Percentiles rank a stretch among this genome's conserved stretches.
Evolutionary conservation across 2,329 filamentous ascomycete genomes (phyloP).

Genomic region (Claviceps digitariae): DNA sequence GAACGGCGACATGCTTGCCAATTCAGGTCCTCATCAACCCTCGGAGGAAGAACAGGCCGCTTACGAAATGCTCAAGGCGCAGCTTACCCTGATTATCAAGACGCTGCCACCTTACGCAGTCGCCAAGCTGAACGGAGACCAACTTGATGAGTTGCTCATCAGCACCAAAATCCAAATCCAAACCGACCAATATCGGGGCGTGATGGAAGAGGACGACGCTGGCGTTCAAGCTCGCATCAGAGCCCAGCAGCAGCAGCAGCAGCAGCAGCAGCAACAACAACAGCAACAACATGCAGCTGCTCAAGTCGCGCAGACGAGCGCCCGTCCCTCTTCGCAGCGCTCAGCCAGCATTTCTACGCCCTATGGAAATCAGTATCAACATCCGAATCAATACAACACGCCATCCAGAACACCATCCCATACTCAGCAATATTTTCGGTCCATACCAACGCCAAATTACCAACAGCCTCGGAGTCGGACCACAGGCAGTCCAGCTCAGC

Average conservation of each 20-base stretch:
- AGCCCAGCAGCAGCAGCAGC: slow-evolving; percentile 22
- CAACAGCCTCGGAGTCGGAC: slow-evolving; percentile 25
- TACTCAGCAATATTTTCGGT: slow-evolving; percentile 32
- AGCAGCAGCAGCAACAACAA: slow-evolving; percentile 10
- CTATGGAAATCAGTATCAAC: slow-evolving; percentile 30
- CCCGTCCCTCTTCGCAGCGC: slow-evolving; percentile 20
- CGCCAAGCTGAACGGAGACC: slow-evolving; percentile 73
- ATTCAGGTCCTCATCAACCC: slow-evolving; percentile 53
- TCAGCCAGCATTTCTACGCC: slow-evolving; percentile 26
- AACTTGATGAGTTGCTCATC: slow-evolving; percentile 69
- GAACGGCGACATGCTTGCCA: slow-evolving; percentile 52
- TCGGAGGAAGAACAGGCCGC: slow-evolving; percentile 46
- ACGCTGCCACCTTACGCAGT: slow-evolving; percentile 73
- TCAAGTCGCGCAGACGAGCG: slow-evolving; percentile 16
- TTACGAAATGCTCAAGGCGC: slow-evolving; percentile 63
- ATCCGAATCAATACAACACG: slow-evolving; percentile 32
- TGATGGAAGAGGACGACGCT: slow-evolving; percentile 71
- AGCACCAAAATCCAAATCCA: slow-evolving; percentile 66
- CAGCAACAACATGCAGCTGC: slow-evolving; percentile 2
- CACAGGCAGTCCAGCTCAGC: slow-evolving; percentile 16
- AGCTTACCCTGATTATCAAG: slow-evolving; percentile 60
- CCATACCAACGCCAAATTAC: slow-evolving; percentile 25
- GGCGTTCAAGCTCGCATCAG: slow-evolving; percentile 38
- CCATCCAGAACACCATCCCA: slow-evolving; percentile 30
- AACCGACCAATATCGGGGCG: slow-evolving; percentile 59